A percentile compares a stretch with the other conserved stretches of the same genome.
Conservation (phyloP, 176 grass and related monocot species). For the Coix lacrymajobi region DNA sequence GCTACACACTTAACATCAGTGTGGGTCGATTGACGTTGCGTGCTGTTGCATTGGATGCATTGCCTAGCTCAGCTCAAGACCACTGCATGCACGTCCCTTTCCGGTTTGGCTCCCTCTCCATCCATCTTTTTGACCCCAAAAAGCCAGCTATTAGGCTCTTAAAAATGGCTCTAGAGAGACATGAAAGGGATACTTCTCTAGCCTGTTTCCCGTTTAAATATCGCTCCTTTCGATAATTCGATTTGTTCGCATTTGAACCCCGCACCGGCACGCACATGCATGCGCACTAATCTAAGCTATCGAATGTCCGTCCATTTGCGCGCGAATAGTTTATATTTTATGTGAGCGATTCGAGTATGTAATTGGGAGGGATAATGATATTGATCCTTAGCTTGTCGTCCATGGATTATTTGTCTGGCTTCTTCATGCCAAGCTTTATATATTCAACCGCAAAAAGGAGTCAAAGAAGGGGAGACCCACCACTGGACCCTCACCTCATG, state of each 20-base stretch:
- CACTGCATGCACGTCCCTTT: slow-evolving; percentile 1
- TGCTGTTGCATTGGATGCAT: slow-evolving; percentile 30
- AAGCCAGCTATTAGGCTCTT: slow-evolving; percentile 42
- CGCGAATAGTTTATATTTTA: background rate
- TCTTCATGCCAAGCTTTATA: slow-evolving; percentile 37
- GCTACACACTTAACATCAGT: slow-evolving; percentile 60
- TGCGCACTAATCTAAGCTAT: slow-evolving; percentile 26
- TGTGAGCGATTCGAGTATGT: background rate
- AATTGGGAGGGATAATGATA: slow-evolving; percentile 43
- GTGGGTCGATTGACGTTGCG: slow-evolving; percentile 30
- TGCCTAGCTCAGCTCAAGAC: background rate
- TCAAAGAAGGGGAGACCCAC: slow-evolving; percentile 56
- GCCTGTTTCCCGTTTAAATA: slow-evolving; percentile 35
- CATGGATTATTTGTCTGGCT: slow-evolving; percentile 35
- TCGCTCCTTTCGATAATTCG: slow-evolving; percentile 44
- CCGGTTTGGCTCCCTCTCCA: slow-evolving; percentile 11
- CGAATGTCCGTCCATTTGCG: slow-evolving; percentile 40
- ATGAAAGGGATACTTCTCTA: slow-evolving; percentile 61
- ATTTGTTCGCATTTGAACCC: slow-evolving; percentile 54
- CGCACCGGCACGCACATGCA: slow-evolving; percentile 49
- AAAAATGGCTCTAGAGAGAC: slow-evolving; percentile 56
- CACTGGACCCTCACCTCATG: slow-evolving; percentile 55
- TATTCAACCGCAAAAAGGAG: slow-evolving; percentile 45
- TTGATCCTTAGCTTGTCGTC: slow-evolving; percentile 34
- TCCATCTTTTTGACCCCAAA: slow-evolving; percentile 36